phyloP scores from a whole-genome alignment of 495 filamentous ascomycete genomes.

The Penicillium coprophilum region DNA sequence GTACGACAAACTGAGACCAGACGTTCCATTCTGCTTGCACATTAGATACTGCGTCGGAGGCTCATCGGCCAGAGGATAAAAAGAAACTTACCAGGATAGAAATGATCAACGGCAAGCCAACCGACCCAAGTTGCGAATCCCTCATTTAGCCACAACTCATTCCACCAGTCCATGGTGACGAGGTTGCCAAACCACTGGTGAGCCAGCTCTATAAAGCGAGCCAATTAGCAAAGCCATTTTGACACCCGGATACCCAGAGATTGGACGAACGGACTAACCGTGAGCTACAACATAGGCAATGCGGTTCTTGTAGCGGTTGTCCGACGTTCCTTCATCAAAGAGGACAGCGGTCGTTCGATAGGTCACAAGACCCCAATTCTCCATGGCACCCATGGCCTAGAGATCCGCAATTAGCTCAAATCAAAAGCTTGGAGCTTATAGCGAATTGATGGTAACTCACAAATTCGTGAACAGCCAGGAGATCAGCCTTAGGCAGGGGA shows the following conservation, averaged over 20 bases:
- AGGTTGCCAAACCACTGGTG: constrained; percentile 99
- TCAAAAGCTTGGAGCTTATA: neutral
- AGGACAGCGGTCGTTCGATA: constrained; percentile 92
- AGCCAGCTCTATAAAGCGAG: constrained; percentile 63
- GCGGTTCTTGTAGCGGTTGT: constrained; percentile 81
- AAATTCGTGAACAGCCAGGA: constrained; percentile 97
- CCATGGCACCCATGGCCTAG: constrained; percentile 69
- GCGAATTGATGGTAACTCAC: constrained; percentile 43
- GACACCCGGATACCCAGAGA: neutral
- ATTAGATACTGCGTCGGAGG: constrained; percentile 8
- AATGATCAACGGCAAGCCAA: constrained; percentile 87
- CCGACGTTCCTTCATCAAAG: constrained; percentile 88
- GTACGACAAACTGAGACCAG: constrained; percentile 91
- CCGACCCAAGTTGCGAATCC: constrained; percentile 98
- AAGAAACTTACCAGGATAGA: constrained; percentile 65
- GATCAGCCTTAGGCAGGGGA: constrained; percentile 90
- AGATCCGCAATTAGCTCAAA: constrained; percentile 32
- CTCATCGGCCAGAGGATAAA: neutral
- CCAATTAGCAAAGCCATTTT: constrained; percentile 7
- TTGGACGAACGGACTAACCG: constrained; percentile 25
- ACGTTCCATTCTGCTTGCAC: constrained; percentile 73
- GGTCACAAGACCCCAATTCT: constrained; percentile 94
- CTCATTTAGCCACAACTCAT: constrained; percentile 94
- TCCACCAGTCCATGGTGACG: constrained; percentile 82
- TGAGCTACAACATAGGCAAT: constrained; percentile 95